These are phyloP conservation scores for Podospora didyma DNA, from an alignment of 495 filamentous ascomycete species.

Conservation along the genomic window DNA sequence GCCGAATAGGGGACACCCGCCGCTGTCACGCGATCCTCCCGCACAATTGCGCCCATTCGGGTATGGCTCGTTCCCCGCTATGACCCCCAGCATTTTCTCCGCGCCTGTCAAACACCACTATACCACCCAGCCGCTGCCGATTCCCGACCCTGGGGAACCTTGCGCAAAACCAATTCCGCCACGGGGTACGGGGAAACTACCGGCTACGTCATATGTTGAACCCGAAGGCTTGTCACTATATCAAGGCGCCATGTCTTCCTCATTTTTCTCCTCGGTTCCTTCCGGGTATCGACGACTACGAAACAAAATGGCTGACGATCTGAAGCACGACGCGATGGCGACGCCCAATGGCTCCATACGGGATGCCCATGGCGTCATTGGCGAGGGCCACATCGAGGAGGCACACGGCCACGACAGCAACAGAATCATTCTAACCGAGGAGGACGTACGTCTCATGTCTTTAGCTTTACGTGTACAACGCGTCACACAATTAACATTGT, in stretches of 20 bases:
- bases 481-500: background rate
- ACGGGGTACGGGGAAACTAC: too few relatives aligned
- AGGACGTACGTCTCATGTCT: constrained; percentile 6
- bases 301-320: background rate
- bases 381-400: background rate
- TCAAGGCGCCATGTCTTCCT: background rate
- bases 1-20: too few relatives aligned
- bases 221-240: too few relatives aligned
- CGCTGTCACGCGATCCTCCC: too few relatives aligned
- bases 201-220: too few relatives aligned
- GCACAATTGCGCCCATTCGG: too few relatives aligned
- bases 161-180: too few relatives aligned
- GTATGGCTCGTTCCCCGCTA: too few relatives aligned
- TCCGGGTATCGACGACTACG: background rate
- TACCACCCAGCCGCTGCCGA: too few relatives aligned
- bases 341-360: background rate
- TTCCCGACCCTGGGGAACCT: too few relatives aligned
- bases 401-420: constrained; percentile 1
- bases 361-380: background rate
- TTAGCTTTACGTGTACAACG: background rate
- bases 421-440: constrained; percentile 9
- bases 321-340: background rate
- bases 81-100: too few relatives aligned
- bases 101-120: too few relatives aligned
- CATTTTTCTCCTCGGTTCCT: background rate